These are phyloP conservation scores for Verticillium dahliae DNA, from an alignment of 2,329 filamentous ascomycete genomes.

Conservation along the genomic window DNA sequence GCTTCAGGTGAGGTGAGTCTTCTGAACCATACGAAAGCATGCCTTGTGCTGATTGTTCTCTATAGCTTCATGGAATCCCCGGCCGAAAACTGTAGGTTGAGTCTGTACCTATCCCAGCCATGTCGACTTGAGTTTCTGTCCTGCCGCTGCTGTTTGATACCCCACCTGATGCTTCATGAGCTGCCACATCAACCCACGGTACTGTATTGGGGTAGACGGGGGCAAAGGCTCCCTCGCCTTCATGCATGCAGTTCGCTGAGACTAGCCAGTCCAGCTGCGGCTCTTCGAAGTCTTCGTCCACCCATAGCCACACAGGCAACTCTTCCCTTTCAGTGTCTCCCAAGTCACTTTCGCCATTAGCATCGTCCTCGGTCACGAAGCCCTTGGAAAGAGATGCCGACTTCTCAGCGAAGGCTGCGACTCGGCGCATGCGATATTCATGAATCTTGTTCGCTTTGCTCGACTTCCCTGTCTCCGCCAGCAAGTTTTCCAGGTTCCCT, in stretches of 20 bases:
- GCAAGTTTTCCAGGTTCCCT: constrained; percentile 23
- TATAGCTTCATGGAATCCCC: neutral
- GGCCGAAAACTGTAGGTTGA: neutral
- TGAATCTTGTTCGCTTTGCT: constrained; percentile 18
- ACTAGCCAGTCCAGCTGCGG: constrained; percentile 1
- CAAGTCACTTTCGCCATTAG: neutral
- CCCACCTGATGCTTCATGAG: neutral
- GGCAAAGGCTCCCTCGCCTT: constrained; percentile 2
- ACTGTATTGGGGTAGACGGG: neutral
- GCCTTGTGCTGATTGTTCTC: neutral
- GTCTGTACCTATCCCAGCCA: neutral
- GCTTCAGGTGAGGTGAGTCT: too few species aligned
- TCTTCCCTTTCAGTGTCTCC: neutral
- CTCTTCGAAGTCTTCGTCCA: constrained; percentile 5
- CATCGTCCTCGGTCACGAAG: constrained; percentile 5
- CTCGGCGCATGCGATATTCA: constrained; percentile 19
- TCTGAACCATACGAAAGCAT: too few species aligned
- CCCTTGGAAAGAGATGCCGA: constrained; percentile 9
- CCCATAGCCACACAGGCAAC: constrained; percentile 11
- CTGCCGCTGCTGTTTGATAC: neutral
- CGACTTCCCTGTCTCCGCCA: constrained; percentile 14
- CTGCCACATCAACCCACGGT: constrained; percentile 6
- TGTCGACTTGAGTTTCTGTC: neutral
- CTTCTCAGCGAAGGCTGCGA: constrained; percentile 21
- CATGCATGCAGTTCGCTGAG: neutral